Base-by-base conservation (phyloP, 208 protist genomes). In the Leishmania tropica region DNA sequence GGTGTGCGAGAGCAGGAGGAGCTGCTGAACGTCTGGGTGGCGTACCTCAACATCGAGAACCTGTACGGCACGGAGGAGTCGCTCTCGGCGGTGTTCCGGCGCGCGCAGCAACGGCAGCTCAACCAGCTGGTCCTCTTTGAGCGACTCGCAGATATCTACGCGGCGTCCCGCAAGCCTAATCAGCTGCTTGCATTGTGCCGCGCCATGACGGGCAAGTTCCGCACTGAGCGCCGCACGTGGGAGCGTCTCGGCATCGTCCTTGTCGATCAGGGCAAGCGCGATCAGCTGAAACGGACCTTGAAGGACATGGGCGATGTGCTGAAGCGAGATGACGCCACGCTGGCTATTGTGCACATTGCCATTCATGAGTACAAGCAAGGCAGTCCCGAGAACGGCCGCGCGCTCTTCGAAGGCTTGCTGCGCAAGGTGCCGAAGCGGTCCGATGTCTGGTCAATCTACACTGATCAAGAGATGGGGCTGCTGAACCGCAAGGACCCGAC, bases 31-130 rank as follows among this genome's bases (percentile, higher is more conserved):
- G 90, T 99, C 11, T 99, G 95, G 95, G 95, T 98, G 45, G 96
- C 97, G 19, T 97, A 98, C 83, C 86, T 99, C 56, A 99, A 99
- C 84, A 67, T 99, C 10, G 97, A 99, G 87, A 98, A 97, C 79
- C 85, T 96, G 37, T 93, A 98, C 78, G 97, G 97, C 75, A 98
- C 93, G 28, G 84, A 89, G 64, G 95, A 98, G 84, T 96, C 94
- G n/a, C 89, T 98, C 51, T 80, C 92, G 47, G 87, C 90, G 6
- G 88, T 98, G 24, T 98, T 98, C 76, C 89, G 94, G 62, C 90
- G 94, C 40, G 95, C 95, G 1, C 80, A 97, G 68, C 91, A 92
- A 76, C 92, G 85, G 40, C 87, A 94, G 78, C 72, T 90, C 8
- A 88, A 97, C 21, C 84, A 88, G 60, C 81, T 96, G 21, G 48